Base-by-base conservation (phyloP, 2,329 filamentous ascomycete species). In the Epichloe aotearoae region DNA sequence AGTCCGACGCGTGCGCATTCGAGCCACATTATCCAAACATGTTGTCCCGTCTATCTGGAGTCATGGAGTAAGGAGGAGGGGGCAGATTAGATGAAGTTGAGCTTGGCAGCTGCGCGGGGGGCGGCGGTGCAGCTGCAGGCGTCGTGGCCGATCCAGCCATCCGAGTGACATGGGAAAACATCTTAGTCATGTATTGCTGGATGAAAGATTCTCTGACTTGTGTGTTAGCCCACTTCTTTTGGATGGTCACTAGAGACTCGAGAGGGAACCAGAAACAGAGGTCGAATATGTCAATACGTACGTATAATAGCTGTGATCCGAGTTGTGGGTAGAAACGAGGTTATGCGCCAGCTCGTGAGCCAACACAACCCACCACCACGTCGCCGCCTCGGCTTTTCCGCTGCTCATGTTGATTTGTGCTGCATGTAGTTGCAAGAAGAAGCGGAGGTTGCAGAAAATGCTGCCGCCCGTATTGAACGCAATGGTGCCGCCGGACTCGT, bases 261-360 rank as follows among this genome's bases (percentile, higher is more conserved):
- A 14, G 12, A 44, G 3, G 23, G 11, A 12, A 30, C 3, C 3
- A 14, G 3, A 47, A 8, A 12, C 4, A 49, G 26, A 36, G 40
- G 17, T 3, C 1, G 12, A 26, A 20, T 3, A 1, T 5, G 41
- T 37, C 7, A 17, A 7, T 46, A 70, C 76, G 66, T 68, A 82
- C 70, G 84, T 91, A 62, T 93, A 95, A 63, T 83, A 95, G 60
- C 83, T 86, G 66, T 95, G 88, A 50, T 85, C 78, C 15, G 85
- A 74, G 61, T 84, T 84, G 66, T 97, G 91, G 55, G 81, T 76
- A 38, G 71, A 69, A 8, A 95, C 88, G 50, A 98, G 70, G 64
- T 98, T 98, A 69, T 98, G 93, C 52, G 93, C 90, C 65, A 98
- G 70, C 69, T 98, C 94, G 64, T 98, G 93, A 55, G 89, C 94